Base-by-base conservation (phyloP, 352 stramenopile genomes). In the Aphanomyces euteiches region DNA sequence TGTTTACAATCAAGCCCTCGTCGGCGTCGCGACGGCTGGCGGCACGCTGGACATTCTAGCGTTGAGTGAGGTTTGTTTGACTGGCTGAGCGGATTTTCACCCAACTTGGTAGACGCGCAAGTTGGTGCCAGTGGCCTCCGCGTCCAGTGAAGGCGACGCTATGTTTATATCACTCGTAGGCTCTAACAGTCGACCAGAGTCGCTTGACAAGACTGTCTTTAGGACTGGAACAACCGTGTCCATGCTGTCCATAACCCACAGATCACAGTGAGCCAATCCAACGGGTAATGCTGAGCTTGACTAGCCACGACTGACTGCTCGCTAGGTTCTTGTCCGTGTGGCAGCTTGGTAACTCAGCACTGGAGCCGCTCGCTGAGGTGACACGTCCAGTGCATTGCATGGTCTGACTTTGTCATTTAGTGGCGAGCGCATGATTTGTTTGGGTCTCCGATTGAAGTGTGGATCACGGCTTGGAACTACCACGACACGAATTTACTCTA, bases 381-480 rank as follows among this genome's bases (percentile, higher is more conserved):
- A 28, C n/a, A 28, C 28, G 28, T 28, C 28, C 28, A 28, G 1
- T 28, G 28, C 28, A 40, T 60, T 12, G 1, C 10, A 60, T 37
- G 28, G 12, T 43, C 10, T 43, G 37, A 43, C 10, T 12, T 60
- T 28, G 28, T 66, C 1, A 13, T 56, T 19, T 61, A 93, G 85
- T 95, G 87, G 87, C 66, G 73, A 21, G 87, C 79, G 2, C 87
- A 95, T 56, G 76, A 90, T 67, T 75, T 95, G 38, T 91, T 82
- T 50, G 87, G 84, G 7, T 80, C 80, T 47, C 80, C 84, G 7
- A 95, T 95, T 67, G 87, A 95, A 67, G 81, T 82, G 21, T 95
- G 87, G 87, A 93, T 93, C 73, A 72, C 74, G n/a, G 85, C 83
- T 38, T 93, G 91, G 69, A 80, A 92, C 74, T 87, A 80, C 74